These are phyloP conservation scores for Whalleya microplaca DNA, from an alignment of 2,329 filamentous ascomycete genomes.

Conservation along the genomic window DNA sequence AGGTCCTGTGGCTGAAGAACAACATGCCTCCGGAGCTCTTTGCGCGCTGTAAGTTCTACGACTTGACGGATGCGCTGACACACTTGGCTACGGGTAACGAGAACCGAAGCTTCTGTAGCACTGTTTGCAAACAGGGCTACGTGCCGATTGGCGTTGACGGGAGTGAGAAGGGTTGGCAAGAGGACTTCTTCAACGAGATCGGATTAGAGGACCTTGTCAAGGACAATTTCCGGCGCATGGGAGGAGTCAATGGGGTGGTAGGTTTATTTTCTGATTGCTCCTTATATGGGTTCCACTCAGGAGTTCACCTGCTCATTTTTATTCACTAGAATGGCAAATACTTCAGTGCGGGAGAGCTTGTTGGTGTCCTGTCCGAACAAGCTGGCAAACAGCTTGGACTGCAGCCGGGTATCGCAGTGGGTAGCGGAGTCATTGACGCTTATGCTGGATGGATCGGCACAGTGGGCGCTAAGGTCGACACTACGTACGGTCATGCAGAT, in stretches of 20 bases:
- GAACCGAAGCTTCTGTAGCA: conserved; percentile 90
- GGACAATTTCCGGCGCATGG: conserved; percentile 90
- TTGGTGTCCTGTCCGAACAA: conserved; percentile 81
- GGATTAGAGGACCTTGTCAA: conserved; percentile 83
- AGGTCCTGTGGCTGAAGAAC: conserved; percentile 98
- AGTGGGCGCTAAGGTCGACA: conserved; percentile 91
- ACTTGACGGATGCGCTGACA: conserved; percentile 88
- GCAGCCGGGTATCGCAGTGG: conserved; percentile 84
- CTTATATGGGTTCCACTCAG: conserved; percentile 8
- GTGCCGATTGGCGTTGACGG: conserved; percentile 97
- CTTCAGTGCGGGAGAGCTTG: conserved; percentile 87
- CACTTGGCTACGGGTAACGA: conserved; percentile 93
- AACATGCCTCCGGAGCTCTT: conserved; percentile 94
- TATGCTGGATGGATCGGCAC: conserved; percentile 99
- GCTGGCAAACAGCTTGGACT: conserved; percentile 84
- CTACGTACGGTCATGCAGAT: conserved; percentile 69
- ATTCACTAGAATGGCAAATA: conserved; percentile 80
- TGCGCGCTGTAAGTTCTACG: conserved; percentile 94
- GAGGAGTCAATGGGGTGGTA: conserved; percentile 93
- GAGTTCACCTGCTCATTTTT: conserved; percentile 26
- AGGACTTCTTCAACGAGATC: conserved; percentile 87
- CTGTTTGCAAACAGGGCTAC: conserved; percentile 96
- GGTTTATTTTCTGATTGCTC: conserved; percentile 50
- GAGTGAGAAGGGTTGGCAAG: conserved; percentile 97
- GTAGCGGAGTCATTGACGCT: conserved; percentile 95